Conservation (phyloP, 2,329 filamentous ascomycete species). For the Paramyrothecium roridum region DNA sequence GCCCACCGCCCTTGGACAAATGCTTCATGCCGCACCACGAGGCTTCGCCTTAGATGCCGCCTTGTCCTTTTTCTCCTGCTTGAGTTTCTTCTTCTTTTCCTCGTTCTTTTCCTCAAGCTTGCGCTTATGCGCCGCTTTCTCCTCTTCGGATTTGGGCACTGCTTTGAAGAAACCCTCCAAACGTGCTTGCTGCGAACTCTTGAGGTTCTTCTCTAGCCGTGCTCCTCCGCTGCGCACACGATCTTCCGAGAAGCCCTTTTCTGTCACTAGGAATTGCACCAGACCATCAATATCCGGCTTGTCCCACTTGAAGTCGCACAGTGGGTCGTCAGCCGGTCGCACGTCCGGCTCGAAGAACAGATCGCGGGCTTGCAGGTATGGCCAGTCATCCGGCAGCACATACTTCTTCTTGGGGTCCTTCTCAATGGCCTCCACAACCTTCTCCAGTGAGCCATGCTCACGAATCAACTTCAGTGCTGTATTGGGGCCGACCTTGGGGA, state of each 20-base stretch:
- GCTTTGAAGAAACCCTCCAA: slow-evolving; percentile 98
- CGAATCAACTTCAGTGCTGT: slow-evolving; percentile 93
- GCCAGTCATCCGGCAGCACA: slow-evolving; percentile 92
- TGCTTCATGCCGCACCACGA: slow-evolving; percentile 51
- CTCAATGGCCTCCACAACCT: slow-evolving; percentile 77
- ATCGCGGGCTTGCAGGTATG: slow-evolving; percentile 84
- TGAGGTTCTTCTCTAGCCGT: slow-evolving; percentile 84
- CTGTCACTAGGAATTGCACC: slow-evolving; percentile 82
- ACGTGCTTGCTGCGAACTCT: slow-evolving; percentile 84
- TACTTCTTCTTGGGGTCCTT: slow-evolving; percentile 77
- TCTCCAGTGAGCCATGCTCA: slow-evolving; percentile 84
- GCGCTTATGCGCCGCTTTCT: slow-evolving; percentile 82
- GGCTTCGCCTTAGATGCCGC: slow-evolving; percentile 87
- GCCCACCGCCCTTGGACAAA: no score
- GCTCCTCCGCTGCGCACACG: slow-evolving; percentile 77
- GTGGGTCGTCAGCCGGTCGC: slow-evolving; percentile 72
- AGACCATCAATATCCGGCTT: slow-evolving; percentile 87
- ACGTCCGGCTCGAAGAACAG: slow-evolving; percentile 94
- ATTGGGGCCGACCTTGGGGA: slow-evolving; percentile 89
- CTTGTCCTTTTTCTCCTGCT: slow-evolving; percentile 94
- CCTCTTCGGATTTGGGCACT: slow-evolving; percentile 79
- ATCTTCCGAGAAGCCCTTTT: slow-evolving; percentile 97
- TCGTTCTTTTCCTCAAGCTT: slow-evolving; percentile 92
- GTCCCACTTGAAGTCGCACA: slow-evolving; percentile 98
- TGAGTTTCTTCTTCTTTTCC: slow-evolving; percentile 92